Percentiles rank a stretch among this genome's conserved stretches.
Conservation (phyloP, 176 grass and related monocot genomes). For the Triticum turgidum region DNA sequence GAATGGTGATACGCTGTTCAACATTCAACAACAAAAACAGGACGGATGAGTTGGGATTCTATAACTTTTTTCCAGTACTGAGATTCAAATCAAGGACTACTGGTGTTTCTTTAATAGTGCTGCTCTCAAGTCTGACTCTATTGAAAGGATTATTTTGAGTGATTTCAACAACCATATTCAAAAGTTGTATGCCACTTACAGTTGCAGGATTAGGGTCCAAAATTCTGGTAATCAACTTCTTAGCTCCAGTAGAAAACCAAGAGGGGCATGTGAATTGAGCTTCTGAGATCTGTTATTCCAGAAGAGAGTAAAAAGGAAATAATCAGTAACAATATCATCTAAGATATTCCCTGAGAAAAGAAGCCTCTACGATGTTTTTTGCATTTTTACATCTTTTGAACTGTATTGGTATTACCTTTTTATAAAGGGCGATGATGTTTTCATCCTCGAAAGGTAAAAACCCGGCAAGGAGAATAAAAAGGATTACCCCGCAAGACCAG, state of each 20-base stretch:
- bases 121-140: background rate
- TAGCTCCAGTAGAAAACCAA: conserved; percentile 90
- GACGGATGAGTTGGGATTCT: conserved; percentile 9
- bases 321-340: background rate
- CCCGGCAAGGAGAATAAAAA: conserved; percentile 85
- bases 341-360: background rate
- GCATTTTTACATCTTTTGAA: conserved; percentile 1
- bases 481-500: conserved; percentile 98
- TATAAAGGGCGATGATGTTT: conserved; percentile 85
- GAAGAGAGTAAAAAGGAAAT: conserved; percentile 1
- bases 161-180: background rate
- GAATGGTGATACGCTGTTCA: conserved; percentile 75
- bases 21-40: conserved; percentile 19
- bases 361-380: background rate
- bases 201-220: conserved; percentile 78
- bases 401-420: conserved; percentile 61
- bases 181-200: conserved; percentile 51
- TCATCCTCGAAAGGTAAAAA: conserved; percentile 98
- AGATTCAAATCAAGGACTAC: background rate
- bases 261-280: conserved; percentile 79
- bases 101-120: background rate
- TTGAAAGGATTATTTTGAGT: background rate
- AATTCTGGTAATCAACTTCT: conserved; percentile 83
- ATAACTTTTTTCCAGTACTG: background rate
- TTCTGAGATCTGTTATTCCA: conserved; percentile 68